Conservation (phyloP, 2,329 filamentous ascomycete species). For the Claviceps sorghi region DNA sequence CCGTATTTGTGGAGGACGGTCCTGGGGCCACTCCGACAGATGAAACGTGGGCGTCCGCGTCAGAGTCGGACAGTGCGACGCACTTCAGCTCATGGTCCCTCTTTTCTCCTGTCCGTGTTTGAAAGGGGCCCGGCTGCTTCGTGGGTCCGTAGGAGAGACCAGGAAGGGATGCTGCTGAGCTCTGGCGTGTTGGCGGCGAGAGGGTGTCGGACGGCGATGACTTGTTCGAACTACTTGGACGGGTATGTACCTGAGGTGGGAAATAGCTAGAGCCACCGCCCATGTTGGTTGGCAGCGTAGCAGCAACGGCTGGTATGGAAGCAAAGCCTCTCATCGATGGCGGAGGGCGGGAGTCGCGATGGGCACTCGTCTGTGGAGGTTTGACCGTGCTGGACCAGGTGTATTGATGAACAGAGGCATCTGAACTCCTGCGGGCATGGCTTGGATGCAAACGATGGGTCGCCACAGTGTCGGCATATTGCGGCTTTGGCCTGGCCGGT, state of each 20-base stretch:
- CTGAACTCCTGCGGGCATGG: conserved; percentile 16
- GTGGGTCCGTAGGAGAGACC: conserved; percentile 7
- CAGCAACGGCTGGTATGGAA: conserved; percentile 9
- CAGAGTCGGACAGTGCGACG: conserved; percentile 3
- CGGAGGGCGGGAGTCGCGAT: conserved; percentile 15
- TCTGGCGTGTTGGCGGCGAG: conserved; percentile 8
- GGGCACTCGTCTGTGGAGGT: conserved; percentile 4
- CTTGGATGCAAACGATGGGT: conserved; percentile 14
- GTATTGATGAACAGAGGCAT: conserved; percentile 14
- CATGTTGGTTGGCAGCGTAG: conserved; percentile 1
- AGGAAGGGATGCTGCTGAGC: conserved; percentile 11
- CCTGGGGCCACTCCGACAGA: not conserved
- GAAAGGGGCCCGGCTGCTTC: conserved; percentile 6
- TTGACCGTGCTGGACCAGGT: conserved; percentile 8
- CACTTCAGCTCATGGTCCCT: conserved; percentile 5
- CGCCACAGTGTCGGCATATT: conserved; percentile 1
- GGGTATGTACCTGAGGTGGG: not conserved
- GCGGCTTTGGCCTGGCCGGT: conserved; percentile 8
- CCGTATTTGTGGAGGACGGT: not conserved
- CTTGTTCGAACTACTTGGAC: not conserved
- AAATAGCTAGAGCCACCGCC: not conserved
- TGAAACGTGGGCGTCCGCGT: not conserved
- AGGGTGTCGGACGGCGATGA: conserved; percentile 3
- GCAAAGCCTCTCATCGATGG: conserved; percentile 18
- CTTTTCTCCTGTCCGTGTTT: conserved; percentile 1